Base-by-base conservation (phyloP, 345 rosid species). In the Erysimum cheiranthoides region DNA sequence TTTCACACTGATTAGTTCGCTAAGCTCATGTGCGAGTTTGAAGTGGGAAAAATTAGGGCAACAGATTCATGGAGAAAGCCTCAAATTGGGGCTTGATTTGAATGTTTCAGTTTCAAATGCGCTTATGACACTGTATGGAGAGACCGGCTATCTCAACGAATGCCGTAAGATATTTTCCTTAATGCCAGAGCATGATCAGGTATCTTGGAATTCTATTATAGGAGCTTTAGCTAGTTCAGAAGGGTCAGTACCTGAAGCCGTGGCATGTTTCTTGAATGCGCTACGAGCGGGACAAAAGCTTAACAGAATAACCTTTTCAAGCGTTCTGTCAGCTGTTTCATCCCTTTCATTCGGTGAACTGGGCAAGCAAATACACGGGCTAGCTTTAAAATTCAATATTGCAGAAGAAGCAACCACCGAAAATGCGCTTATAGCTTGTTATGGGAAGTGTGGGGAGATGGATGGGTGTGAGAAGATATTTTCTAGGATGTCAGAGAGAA, bases 81-180 rank as follows among this genome's bases (percentile, higher is more conserved):
- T 85, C 47, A 88, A 87, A 77, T 56, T 88, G 71, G 93, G 96
- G 73, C 85, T 91, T 85, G 87, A 91, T 71, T 49, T 61, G 40
- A 93, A 93, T 75, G 90, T 87, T 71, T 93, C 98, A 7, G 98
- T 91, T 71, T 88, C 98, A 75, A 93, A 93, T 75, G 79, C 90
- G 63, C 93, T 93, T 82, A 89, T 93, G 57, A 81, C 89, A 57
- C 43, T 93, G 25, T 88, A 91, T 84, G 87, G 89, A 30, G 92
- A 85, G 74, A 82, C 80, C 12, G 82, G 93, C 39, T 77, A 66
- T 79, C 86, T 84, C 52, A 59, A 80, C 9, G 79, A 82, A 58
- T 85, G 91, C 69, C 81, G 80, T 58, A 85, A 80, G 74, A 63
- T 87, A 77, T 93, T 93, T 78, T 84, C 82, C 67, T 75, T 76